Evolutionary conservation across 1,284 basidiomycete species (phyloP).

Genomic region (Cryptococcus sp.): DNA sequence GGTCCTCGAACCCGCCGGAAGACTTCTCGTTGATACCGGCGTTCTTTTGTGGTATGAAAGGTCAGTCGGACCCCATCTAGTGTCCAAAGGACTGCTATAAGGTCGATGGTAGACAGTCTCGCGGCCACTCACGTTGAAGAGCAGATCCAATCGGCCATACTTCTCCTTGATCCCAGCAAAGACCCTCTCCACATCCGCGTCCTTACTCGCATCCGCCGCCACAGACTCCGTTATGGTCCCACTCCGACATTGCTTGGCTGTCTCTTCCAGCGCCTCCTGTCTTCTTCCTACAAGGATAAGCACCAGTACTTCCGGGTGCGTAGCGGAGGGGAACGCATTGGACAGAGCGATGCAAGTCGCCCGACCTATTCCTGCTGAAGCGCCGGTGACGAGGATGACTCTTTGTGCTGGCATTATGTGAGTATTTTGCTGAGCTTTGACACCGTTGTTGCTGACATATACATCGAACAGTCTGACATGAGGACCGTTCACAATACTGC

Average conservation of each 20-base stretch:
- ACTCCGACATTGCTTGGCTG: conserved; percentile 47
- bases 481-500: too few species aligned
- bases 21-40: conserved; percentile 60
- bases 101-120: too few species aligned
- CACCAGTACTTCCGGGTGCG: conserved; percentile 59
- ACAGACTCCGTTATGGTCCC: conserved; percentile 55
- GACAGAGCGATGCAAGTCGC: conserved; percentile 60
- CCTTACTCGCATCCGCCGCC: conserved; percentile 61
- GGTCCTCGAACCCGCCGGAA: conserved; percentile 61
- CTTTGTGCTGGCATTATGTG: conserved; percentile 15
- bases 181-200: conserved; percentile 52
- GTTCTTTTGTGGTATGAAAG: conserved; percentile 38
- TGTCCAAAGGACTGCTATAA: too few species aligned
- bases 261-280: conserved; percentile 62
- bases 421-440: not conserved
- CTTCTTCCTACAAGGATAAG: conserved; percentile 64
- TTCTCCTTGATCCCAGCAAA: conserved; percentile 61
- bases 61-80: conserved; percentile 1
- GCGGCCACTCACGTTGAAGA: conserved; percentile 66
- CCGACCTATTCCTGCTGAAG: conserved; percentile 58
- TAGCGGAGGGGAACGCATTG: conserved; percentile 46
- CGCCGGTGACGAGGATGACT: conserved; percentile 52
- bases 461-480: too few species aligned
- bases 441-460: not conserved
- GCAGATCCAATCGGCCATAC: conserved; percentile 71